Evolutionary conservation across 2,329 filamentous ascomycete species (phyloP).

Genomic region (Aureobasidium sp.): DNA sequence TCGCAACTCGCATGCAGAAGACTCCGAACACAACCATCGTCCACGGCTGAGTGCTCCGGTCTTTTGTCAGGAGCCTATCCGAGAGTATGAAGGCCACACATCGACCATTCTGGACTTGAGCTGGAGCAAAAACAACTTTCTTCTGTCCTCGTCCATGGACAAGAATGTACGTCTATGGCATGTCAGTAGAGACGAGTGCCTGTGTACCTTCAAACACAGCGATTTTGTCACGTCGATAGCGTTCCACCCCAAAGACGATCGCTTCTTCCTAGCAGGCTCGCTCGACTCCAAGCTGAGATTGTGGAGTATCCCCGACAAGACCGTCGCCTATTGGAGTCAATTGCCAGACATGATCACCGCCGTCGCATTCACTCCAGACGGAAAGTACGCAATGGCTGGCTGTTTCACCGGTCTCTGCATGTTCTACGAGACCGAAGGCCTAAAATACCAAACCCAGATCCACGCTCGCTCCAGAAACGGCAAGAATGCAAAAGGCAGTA

Average conservation of each 20-base stretch:
- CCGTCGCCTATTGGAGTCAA: conserved; percentile 73
- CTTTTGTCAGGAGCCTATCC: conserved; percentile 69
- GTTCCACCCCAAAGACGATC: conserved; percentile 90
- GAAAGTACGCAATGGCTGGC: conserved; percentile 81
- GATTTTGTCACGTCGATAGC: conserved; percentile 93
- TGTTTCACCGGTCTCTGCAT: conserved; percentile 77
- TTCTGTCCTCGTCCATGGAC: conserved; percentile 95
- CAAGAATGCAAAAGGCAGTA: conserved; percentile 91
- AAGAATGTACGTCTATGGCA: conserved; percentile 96
- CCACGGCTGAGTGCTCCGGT: conserved; percentile 77
- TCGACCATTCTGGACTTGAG: conserved; percentile 84
- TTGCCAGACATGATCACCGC: conserved; percentile 86
- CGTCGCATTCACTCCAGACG: conserved; percentile 88
- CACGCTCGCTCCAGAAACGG: conserved; percentile 90
- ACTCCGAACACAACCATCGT: conserved; percentile 41
- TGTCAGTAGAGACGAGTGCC: conserved; percentile 71
- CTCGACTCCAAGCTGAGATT: conserved; percentile 80
- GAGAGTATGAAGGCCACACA: conserved; percentile 76
- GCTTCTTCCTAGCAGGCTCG: conserved; percentile 92
- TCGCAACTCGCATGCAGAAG: conserved; percentile 53
- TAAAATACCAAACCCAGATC: conserved; percentile 77
- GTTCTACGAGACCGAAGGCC: conserved; percentile 86
- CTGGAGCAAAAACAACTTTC: conserved; percentile 99
- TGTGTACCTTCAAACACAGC: conserved; percentile 89
- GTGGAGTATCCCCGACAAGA: conserved; percentile 96